A percentile compares a stretch with the other conserved stretches of the same genome.
Evolutionary conservation across 2,329 filamentous ascomycete species (phyloP).

Genomic region (Diplodia scrobiculata): DNA sequence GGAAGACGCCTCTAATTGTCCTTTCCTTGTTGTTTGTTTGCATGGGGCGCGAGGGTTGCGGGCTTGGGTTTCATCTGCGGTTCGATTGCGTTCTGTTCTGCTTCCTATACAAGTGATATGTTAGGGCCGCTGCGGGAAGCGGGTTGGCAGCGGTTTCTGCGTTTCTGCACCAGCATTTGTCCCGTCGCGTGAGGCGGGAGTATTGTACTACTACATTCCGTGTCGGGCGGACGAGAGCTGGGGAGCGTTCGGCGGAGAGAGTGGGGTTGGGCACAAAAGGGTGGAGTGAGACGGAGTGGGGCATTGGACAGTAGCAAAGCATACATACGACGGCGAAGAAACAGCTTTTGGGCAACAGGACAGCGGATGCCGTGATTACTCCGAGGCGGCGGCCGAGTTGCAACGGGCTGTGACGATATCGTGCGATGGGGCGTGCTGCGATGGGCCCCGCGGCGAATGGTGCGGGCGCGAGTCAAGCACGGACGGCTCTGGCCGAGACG

Average conservation of each 20-base stretch:
- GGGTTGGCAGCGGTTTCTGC: constrained; percentile 37
- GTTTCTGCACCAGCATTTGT: constrained; percentile 37
- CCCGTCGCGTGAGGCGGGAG: constrained; percentile 31
- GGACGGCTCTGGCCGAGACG: constrained; percentile 12
- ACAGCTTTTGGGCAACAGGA: constrained; percentile 3
- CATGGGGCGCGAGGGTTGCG: constrained; percentile 21
- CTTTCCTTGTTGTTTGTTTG: constrained; percentile 13
- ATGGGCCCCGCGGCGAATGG: neutral
- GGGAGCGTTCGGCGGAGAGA: constrained; percentile 22
- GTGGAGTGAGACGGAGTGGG: constrained; percentile 28
- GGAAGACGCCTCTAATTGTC: constrained; percentile 13
- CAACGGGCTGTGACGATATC: constrained; percentile 5
- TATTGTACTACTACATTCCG: constrained; percentile 31
- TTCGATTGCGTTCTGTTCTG: constrained; percentile 36
- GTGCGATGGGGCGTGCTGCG: constrained; percentile 5
- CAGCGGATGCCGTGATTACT: constrained; percentile 18
- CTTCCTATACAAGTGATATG: constrained; percentile 47
- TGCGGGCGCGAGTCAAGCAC: constrained; percentile 14
- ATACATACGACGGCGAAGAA: constrained; percentile 28
- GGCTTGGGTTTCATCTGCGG: constrained; percentile 31
- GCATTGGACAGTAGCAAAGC: constrained; percentile 36
- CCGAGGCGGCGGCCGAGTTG: neutral
- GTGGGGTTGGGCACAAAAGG: constrained; percentile 17
- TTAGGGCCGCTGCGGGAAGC: constrained; percentile 29
- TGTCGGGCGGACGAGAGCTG: constrained; percentile 29